Conservation (phyloP, 2,329 filamentous ascomycete species). For the Thelonectria blattea region DNA sequence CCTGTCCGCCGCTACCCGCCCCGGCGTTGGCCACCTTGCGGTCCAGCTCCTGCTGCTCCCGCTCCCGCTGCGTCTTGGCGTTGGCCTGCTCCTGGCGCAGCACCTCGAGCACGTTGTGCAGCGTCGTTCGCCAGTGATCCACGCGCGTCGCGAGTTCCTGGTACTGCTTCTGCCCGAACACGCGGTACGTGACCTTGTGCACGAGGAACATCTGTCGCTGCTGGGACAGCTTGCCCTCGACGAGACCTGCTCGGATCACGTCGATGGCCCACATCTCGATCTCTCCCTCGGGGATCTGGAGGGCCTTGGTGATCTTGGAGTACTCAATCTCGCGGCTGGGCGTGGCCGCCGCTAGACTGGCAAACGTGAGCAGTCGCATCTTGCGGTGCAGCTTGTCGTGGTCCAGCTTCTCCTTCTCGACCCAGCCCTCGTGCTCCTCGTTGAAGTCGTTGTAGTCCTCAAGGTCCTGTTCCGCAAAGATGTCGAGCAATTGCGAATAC, state of each 20-base stretch:
- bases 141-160: constrained; percentile 88
- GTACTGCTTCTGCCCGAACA: constrained; percentile 99
- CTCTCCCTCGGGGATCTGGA: constrained; percentile 82
- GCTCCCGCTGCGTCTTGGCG: constrained; percentile 78
- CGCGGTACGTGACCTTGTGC: constrained; percentile 93
- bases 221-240: constrained; percentile 96
- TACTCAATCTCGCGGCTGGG: constrained; percentile 90
- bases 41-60: constrained; percentile 74
- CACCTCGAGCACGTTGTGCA: constrained; percentile 78
- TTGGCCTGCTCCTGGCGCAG: constrained; percentile 82
- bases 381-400: constrained; percentile 83
- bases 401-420: constrained; percentile 78
- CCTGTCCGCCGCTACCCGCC: constrained; percentile 42
- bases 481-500: constrained; percentile 91
- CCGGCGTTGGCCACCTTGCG: constrained; percentile 62
- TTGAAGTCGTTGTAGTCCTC: constrained; percentile 97
- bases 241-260: constrained; percentile 91
- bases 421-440: constrained; percentile 85
- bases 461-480: constrained; percentile 92
- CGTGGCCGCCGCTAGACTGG: constrained; percentile 83
- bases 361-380: constrained; percentile 93
- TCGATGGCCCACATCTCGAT: constrained; percentile 99
- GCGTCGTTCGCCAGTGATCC: constrained; percentile 87
- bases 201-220: constrained; percentile 92
- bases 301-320: constrained; percentile 78